These are phyloP conservation scores for Aspergillus saccharolyticus DNA, from an alignment of 495 filamentous ascomycete species.

Conservation along the genomic window DNA sequence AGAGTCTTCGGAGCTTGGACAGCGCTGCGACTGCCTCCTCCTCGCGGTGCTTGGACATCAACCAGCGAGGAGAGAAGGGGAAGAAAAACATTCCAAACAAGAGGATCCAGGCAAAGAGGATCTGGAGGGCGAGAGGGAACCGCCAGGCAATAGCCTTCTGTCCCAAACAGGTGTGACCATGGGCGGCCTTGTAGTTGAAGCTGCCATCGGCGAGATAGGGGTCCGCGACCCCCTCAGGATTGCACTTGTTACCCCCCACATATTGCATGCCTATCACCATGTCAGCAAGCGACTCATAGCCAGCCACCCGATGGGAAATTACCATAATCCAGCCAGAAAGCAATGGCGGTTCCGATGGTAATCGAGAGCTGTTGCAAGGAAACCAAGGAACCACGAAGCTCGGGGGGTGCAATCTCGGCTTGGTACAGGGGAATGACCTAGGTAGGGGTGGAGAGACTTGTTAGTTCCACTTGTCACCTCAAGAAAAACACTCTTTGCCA, in stretches of 20 bases:
- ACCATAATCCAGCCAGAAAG: conserved; percentile 60
- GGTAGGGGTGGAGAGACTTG: not conserved
- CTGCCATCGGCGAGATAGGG: conserved; percentile 23
- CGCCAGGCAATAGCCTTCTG: conserved; percentile 41
- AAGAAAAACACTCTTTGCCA: not conserved
- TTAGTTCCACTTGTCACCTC: not conserved
- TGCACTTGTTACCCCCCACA: conserved; percentile 54
- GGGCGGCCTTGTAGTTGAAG: conserved; percentile 36
- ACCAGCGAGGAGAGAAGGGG: conserved; percentile 71
- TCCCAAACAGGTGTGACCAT: conserved; percentile 58
- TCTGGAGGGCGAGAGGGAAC: conserved; percentile 41
- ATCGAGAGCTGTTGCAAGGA: conserved; percentile 69
- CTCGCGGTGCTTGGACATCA: conserved; percentile 72
- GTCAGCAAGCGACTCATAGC: conserved; percentile 44
- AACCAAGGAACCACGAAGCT: conserved; percentile 65
- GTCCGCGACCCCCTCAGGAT: conserved; percentile 39
- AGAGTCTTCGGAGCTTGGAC: conserved; percentile 46
- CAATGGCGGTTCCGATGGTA: conserved; percentile 58
- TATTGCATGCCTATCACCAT: conserved; percentile 38
- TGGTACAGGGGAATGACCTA: conserved; percentile 15
- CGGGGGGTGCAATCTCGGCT: conserved; percentile 49
- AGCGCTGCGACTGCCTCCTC: conserved; percentile 48
- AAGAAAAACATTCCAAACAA: conserved; percentile 64
- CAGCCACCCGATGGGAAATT: not conserved
- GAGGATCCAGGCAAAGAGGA: conserved; percentile 60